Base-by-base conservation (phyloP, 345 rosid species). In the Excoecaria cochinchinensis region DNA sequence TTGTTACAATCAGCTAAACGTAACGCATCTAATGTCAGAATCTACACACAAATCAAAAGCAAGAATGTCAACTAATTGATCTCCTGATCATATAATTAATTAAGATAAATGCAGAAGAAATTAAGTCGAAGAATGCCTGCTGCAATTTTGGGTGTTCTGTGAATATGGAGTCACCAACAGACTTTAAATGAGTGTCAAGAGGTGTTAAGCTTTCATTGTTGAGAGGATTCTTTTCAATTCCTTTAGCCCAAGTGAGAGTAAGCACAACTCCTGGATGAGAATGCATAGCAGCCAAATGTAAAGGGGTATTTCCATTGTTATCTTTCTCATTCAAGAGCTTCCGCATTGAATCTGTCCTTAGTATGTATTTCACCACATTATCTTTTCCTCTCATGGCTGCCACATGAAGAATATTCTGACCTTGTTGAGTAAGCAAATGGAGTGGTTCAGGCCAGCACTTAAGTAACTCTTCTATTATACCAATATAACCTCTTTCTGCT, bases 341-440 rank as follows among this genome's bases (percentile, higher is more conserved):
- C 70, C 19, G 50, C 61, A 31, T 36, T 40, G 5, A 24, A 48
- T 61, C 75, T 60, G 14, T 42, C 13, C 57, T 55, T 17, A 71
- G 62, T 19, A 76, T 77, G 40, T 56, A 69, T n/a, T 40, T 69
- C 22, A 69, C 72, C 13, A 69, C 72, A 15, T 60, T 8, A 25
- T 25, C 44, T 21, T 69, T 74, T 56, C 80, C 77, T 9, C 78
- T 52, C 21, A 39, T 59, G 51, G 80, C 80, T 10, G 82, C 82
- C 12, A 73, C 50, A 53, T 84, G 82, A 46, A 84, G 80, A 22
- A 79, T 61, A 72, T 74, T 79, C 21, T 75, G 42, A 17, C 84
- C 80, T 39, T 75, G 21, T 66, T 6, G 38, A 51, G 63, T 78
- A 19, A 40, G 55, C 67, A 66, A 16, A 8, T 72, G 21, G 1